Evolutionary conservation across 1,284 basidiomycete species (phyloP).

Genomic region (Puccinia triticina): DNA sequence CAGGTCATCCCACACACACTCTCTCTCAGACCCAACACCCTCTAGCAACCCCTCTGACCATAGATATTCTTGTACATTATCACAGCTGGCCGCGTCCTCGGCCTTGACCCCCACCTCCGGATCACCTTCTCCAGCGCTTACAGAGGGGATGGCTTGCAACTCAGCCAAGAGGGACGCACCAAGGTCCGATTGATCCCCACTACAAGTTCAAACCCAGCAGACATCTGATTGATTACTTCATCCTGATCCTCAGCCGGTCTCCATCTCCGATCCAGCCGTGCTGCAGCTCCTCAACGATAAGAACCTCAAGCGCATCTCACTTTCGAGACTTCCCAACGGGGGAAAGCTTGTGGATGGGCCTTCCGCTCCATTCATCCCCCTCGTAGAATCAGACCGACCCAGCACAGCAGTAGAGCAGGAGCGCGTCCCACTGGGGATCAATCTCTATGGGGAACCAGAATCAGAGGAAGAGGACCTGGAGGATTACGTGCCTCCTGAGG

Average conservation of each 20-base stretch:
- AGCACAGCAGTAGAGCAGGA: background rate
- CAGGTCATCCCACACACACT: slow-evolving; percentile 5
- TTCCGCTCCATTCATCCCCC: slow-evolving; percentile 3
- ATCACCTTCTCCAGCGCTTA: slow-evolving; percentile 43
- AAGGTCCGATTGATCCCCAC: slow-evolving; percentile 31
- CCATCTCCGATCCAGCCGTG: slow-evolving; percentile 43
- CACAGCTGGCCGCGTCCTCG: slow-evolving; percentile 36
- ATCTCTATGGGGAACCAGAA: slow-evolving; percentile 16
- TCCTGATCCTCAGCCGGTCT: background rate
- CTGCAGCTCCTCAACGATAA: slow-evolving; percentile 44
- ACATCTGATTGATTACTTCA: background rate
- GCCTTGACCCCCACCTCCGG: slow-evolving; percentile 16
- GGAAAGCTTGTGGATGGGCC: background rate
- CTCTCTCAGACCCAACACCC: background rate
- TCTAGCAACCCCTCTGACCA: background rate
- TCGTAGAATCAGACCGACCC: background rate
- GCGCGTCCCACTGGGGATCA: background rate
- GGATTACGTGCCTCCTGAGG: slow-evolving; percentile 36
- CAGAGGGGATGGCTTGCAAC: slow-evolving; percentile 41
- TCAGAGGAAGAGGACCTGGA: slow-evolving; percentile 12
- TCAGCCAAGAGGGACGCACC: slow-evolving; percentile 18
- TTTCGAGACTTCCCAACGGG: slow-evolving; percentile 9
- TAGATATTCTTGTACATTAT: background rate
- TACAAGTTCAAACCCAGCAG: background rate
- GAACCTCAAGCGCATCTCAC: slow-evolving; percentile 36